These are phyloP conservation scores for Malania oleifera DNA, from an alignment of 164 flowering plant species.

Conservation along the genomic window DNA sequence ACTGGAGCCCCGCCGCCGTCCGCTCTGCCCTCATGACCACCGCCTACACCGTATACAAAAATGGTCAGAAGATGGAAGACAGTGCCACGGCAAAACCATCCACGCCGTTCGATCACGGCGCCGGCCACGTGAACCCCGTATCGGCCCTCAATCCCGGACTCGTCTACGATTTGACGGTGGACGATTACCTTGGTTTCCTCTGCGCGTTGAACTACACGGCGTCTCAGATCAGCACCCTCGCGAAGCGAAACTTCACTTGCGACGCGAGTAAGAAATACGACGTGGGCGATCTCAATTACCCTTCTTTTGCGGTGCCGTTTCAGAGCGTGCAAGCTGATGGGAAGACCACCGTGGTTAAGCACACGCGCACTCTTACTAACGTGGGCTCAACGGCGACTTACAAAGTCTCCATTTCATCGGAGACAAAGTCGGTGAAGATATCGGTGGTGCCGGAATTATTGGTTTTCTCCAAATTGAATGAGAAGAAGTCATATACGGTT, in stretches of 20 bases:
- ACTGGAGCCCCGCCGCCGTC: slow-evolving; percentile 72
- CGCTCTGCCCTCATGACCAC: slow-evolving; percentile 72
- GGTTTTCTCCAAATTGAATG: slow-evolving; percentile 29
- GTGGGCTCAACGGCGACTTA: slow-evolving; percentile 50
- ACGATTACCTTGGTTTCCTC: slow-evolving; percentile 50
- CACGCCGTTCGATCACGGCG: slow-evolving; percentile 58
- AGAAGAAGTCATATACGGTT: slow-evolving; percentile 46
- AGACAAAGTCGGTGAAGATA: slow-evolving; percentile 29
- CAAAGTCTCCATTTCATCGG: slow-evolving; percentile 26
- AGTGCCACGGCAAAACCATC: slow-evolving; percentile 46
- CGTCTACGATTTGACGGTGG: slow-evolving; percentile 42
- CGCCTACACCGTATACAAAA: slow-evolving; percentile 44
- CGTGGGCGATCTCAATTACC: slow-evolving; percentile 52
- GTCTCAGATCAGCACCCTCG: slow-evolving; percentile 27
- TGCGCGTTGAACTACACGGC: slow-evolving; percentile 56
- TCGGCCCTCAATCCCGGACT: slow-evolving; percentile 62
- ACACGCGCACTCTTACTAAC: slow-evolving; percentile 53
- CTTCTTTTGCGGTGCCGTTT: slow-evolving; percentile 50
- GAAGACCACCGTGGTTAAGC: slow-evolving; percentile 21
- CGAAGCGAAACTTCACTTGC: slow-evolving; percentile 41
- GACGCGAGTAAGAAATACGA: slow-evolving; percentile 35
- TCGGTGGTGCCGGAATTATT: slow-evolving; percentile 38
- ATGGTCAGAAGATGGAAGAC: slow-evolving; percentile 36
- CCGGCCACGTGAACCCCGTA: slow-evolving; percentile 69
- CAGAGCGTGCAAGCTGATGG: slow-evolving; percentile 10